A percentile compares a stretch with the other conserved stretches of the same genome.
Evolutionary conservation across 1,284 basidiomycete species (phyloP).

Genomic region (Afroboletus lepidellus): DNA sequence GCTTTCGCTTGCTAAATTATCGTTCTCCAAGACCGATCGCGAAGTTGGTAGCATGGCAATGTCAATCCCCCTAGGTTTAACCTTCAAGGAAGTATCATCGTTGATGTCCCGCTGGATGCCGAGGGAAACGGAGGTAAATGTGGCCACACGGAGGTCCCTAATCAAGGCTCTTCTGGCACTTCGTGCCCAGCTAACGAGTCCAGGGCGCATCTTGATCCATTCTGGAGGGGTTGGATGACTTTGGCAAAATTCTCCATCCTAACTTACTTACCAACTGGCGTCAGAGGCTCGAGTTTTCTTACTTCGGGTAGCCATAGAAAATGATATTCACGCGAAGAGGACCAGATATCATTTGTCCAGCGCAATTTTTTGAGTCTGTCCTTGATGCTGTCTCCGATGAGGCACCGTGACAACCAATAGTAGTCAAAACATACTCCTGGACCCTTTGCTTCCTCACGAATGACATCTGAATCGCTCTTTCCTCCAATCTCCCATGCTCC

Average conservation of each 20-base stretch:
- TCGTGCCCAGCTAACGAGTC: neutral
- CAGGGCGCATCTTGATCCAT: constrained; percentile 14
- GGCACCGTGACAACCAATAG: neutral
- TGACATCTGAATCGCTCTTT: constrained; percentile 1
- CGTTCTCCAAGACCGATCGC: constrained; percentile 1
- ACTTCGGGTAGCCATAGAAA: constrained; percentile 13
- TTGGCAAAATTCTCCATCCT: no score
- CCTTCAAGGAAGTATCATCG: neutral
- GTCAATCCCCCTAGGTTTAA: constrained; percentile 9
- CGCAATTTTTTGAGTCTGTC: neutral
- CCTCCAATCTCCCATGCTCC: neutral
- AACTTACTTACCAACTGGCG: constrained; percentile 11
- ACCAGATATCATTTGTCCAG: neutral
- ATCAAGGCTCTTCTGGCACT: neutral
- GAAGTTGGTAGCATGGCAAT: constrained; percentile 7
- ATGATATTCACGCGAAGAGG: fast-evolving
- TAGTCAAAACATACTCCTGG: constrained; percentile 4
- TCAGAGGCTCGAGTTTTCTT: constrained; percentile 8
- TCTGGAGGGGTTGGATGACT: neutral
- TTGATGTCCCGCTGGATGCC: neutral
- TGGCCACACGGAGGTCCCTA: neutral
- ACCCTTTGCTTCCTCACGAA: constrained; percentile 7
- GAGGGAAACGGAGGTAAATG: neutral
- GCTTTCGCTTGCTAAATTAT: neutral
- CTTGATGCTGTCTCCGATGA: constrained; percentile 10